Evolutionary conservation across 2,329 filamentous ascomycete species (phyloP), one percentile per base, ranked within the genome.

Genomic region (Penicillium sp.): DNA sequence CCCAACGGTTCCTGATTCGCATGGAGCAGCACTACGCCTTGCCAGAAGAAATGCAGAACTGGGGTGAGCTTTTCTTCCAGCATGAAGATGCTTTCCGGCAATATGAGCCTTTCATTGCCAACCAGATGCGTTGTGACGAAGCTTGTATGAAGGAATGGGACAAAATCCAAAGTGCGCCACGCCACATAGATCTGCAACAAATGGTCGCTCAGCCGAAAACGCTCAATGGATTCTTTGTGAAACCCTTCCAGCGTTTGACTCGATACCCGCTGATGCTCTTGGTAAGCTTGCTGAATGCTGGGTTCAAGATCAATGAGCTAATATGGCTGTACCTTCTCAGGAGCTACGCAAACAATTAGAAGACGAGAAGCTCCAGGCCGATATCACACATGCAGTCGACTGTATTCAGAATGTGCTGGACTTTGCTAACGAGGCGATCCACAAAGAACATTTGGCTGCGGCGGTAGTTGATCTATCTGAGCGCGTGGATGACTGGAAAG

Each of bases 401-500:
- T 85, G 88, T 32, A 86, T 93, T 6, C 87, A 89, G 58, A 79
- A 85, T 45, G 86, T 95, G 0, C 76, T 97, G 28, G 81, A 83
- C 55, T 84, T 87, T 59, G 91, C 91, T 5, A 96, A 97, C 65
- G 85, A 90, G 51, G 91, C 90, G 4, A 88, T 98, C 39, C 87
- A 94, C 64, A 84, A 87, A 43, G 88, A 95, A 64, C 80, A 96
- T 45, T 77, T 94, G 45, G 80, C 85, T 43, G 87, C 93, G 63
- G 89, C 90, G 6, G 75, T 95, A 9, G 82, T 86, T 53, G 93
- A 97, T 52, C 77, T 98, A 24, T 83, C 85, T 52, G 73, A 72
- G 47, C 79, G 93, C 44, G 91, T 98, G 1, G 93, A 97, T 63
- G 93, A 98, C 67, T 98, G 93, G 93, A 97, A 96, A 70, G 87